Evolutionary conservation across 805 yeast species (phyloP), one percentile per base, ranked within the genome.

Genomic region (Debaryomyces prosopidis): DNA sequence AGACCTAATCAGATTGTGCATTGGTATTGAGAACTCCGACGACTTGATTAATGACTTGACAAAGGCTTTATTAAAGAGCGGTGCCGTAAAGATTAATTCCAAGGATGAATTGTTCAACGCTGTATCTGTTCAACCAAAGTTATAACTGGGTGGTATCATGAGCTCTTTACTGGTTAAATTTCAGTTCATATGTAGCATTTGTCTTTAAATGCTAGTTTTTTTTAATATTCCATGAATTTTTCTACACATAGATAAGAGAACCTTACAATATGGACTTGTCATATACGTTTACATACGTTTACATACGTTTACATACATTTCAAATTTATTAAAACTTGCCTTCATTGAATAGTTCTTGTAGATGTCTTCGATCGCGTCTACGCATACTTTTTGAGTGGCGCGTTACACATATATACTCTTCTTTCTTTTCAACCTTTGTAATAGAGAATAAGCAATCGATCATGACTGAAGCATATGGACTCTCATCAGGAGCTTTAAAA

Each of bases 1-100:
- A 66, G 97, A 92, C 62, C 75, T 91, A 59, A 82, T 91, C 55
- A 78, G 98, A 58, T 76, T 91, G 45, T 91, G 97, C 63, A 84
- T 91, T 42, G 98, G 98, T 47, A 91, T 91, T 50, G 98, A 91
- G 63, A 82, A 85, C 61, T 71, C 78, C 33, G 84, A 81, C 47
- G 98, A 91, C 62, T 74, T 91, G 61, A 84, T 89, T 40, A 81
- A 72, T n/a, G 98, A 91, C 58, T 76, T 91, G 59, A 80, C 82
- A 36, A 73, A 73, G 34, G 92, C 97, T 4, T 73, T 90, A 53
- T 63, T 77, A 42, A 76, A 73, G 55, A 85, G 89, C 38, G 92
- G 88, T 3, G 82, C 81, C 30, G 72, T 72, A 23, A 69, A 67
- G 50, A 50, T 68, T 26, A 71, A 71, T 48, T 66, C 58, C 17